Percentiles rank a stretch among this genome's conserved stretches.
Evolutionary conservation across 345 rosid species (phyloP).

Genomic region (Viola odorata): DNA sequence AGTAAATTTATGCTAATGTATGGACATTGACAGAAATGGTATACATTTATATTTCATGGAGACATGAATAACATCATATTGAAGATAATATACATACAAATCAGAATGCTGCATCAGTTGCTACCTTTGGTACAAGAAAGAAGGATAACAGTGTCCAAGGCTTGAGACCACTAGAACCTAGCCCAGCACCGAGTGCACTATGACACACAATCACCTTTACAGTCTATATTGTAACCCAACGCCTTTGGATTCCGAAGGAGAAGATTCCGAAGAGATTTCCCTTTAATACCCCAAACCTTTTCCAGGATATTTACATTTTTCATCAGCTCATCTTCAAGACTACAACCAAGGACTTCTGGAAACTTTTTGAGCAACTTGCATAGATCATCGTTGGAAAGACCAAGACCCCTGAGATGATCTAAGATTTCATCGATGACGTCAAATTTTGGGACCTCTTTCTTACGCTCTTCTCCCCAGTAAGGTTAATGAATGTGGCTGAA

Average conservation of each 20-base stretch:
- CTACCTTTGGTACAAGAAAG: neutral
- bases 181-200: slow-evolving; percentile 94
- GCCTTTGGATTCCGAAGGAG: slow-evolving; percentile 86
- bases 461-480: slow-evolving; percentile 84
- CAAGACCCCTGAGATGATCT: slow-evolving; percentile 55
- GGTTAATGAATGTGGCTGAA: slow-evolving; percentile 79
- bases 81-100: neutral
- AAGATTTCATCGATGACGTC: slow-evolving; percentile 47
- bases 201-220: slow-evolving; percentile 91
- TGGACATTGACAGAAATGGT: neutral
- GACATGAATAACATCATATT: neutral
- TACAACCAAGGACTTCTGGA: slow-evolving; percentile 85
- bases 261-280: slow-evolving; percentile 60
- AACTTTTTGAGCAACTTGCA: slow-evolving; percentile 73
- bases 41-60: neutral
- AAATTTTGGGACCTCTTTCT: slow-evolving; percentile 49
- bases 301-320: slow-evolving; percentile 61
- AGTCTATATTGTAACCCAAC: slow-evolving; percentile 82
- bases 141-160: neutral
- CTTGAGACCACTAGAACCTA: slow-evolving; percentile 46
- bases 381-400: slow-evolving; percentile 60
- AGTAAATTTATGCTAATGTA: neutral
- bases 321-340: slow-evolving; percentile 63
- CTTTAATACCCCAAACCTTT: slow-evolving; percentile 74
- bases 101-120: neutral